Evolutionary conservation across 1,284 basidiomycete species (phyloP).

Genomic region (Tylopilus sp.): DNA sequence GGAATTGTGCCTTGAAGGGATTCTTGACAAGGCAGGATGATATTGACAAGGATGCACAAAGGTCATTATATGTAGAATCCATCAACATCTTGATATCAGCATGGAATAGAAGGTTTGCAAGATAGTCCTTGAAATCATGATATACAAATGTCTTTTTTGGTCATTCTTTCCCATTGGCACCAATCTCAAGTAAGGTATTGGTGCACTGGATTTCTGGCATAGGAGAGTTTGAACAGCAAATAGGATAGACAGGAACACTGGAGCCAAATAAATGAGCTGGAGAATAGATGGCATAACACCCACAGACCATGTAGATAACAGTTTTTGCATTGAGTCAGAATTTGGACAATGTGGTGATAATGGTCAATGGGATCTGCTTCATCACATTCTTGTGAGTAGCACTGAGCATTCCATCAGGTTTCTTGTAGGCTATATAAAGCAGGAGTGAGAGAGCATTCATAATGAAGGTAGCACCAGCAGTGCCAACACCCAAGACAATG

Average conservation of each 20-base stretch:
- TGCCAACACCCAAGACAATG: conserved; percentile 2
- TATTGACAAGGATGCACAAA: background rate
- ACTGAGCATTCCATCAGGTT: background rate
- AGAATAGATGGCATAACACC: background rate
- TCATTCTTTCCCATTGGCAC: background rate
- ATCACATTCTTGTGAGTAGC: background rate
- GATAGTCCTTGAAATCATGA: conserved; percentile 9
- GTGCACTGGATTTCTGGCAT: background rate
- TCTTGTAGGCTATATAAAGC: conserved; percentile 5
- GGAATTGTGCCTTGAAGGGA: conserved; percentile 7
- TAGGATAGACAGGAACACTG: background rate
- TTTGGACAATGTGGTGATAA: background rate
- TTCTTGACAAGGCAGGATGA: background rate
- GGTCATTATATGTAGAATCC: background rate
- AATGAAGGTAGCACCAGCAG: background rate
- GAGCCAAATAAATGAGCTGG: background rate
- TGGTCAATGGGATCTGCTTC: background rate
- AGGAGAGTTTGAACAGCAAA: background rate
- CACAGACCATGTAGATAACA: background rate
- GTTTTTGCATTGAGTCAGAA: background rate
- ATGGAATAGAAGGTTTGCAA: background rate
- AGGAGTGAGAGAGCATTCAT: conserved; percentile 4
- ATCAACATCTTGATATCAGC: background rate
- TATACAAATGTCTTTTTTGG: conserved; percentile 5
- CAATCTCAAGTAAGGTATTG: background rate